Evolutionary conservation across 306 rosid species (phyloP), one percentile per base, ranked within the genome.

Genomic region (Clitoria ternatea): DNA sequence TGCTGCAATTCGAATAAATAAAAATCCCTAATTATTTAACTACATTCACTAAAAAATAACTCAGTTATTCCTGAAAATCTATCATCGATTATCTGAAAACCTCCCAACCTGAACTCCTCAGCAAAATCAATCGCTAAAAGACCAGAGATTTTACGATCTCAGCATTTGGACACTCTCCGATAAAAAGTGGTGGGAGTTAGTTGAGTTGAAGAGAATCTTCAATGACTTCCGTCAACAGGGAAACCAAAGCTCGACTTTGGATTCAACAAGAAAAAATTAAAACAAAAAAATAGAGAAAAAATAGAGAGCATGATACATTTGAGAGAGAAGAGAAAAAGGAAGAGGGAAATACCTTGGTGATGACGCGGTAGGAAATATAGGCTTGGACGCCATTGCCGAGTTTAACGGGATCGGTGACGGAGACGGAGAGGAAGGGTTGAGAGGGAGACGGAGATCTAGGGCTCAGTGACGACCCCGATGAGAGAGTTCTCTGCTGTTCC

Each of bases 381-480:
- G 98, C 86, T 77, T 94, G 98, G 73, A 94, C 97, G 81, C 98
- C 98, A 89, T 91, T 94, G 78, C 99, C 97, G 71, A 94, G 89
- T 80, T 94, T 94, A 67, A 94, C 97, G 40, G 97, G 97, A 87
- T 94, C 99, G 32, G 92, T 84, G 24, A 94, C 95, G 7, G 88
- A 89, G 59, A 94, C 99, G 6, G 90, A 89, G 14, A 94, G 92
- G 72, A 75, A 83, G 4, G 92, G 97, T 80, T 82, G 92, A 33
- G 97, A 87, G 2, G 97, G 85, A 3, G 88, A 83, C 55, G 92
- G 96, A 73, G 97, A 94, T 91, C 99, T 94, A 83, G 97, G 97
- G 89, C 97, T 94, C 75, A 69, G 92, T 24, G 89, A 76, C 27
- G 96, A 75, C 12, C 88, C 92, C 52, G 97, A n/a, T n/a, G n/a